Percentiles rank a stretch among this genome's conserved stretches.
These are phyloP conservation scores for Trifolium pratense DNA, from an alignment of 306 rosid genomes.

Conservation along the genomic window DNA sequence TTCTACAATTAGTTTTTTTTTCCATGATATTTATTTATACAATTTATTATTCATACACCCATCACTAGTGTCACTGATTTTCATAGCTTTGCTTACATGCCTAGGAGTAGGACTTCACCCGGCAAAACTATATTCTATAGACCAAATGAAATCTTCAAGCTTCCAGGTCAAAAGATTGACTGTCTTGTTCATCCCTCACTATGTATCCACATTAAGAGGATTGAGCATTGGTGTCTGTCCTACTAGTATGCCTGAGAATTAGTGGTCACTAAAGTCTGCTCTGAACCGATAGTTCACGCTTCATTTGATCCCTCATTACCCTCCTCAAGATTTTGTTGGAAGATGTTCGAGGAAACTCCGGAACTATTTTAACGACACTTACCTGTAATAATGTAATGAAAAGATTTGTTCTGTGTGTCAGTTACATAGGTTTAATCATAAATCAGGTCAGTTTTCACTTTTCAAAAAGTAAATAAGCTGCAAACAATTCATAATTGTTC, in stretches of 20 bases:
- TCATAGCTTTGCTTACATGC: slow-evolving; percentile 12
- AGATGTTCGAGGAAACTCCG: slow-evolving; percentile 77
- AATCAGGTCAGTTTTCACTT: slow-evolving; percentile 23
- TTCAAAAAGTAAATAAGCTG: slow-evolving; percentile 7
- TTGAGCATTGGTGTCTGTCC: background rate
- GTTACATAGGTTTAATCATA: slow-evolving; percentile 10
- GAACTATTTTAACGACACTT: slow-evolving; percentile 58
- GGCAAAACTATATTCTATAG: background rate
- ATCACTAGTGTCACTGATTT: background rate
- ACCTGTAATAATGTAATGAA: slow-evolving; percentile 52
- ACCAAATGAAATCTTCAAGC: slow-evolving; percentile 1
- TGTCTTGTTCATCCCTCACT: slow-evolving; percentile 24
- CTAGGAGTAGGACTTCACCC: background rate
- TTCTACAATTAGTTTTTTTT: background rate
- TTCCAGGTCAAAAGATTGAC: slow-evolving; percentile 7
- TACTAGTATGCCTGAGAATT: background rate
- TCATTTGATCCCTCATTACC: slow-evolving; percentile 79
- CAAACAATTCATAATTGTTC: slow-evolving; percentile 16
- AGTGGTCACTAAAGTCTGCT: slow-evolving; percentile 60
- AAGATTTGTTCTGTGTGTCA: slow-evolving; percentile 6
- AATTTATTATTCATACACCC: background rate
- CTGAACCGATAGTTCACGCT: slow-evolving; percentile 59
- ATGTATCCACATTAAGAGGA: slow-evolving; percentile 16
- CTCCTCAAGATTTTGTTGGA: slow-evolving; percentile 84
- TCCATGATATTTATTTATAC: background rate